Evolutionary conservation across 768 basidiomycete species (phyloP).

Genomic region (Suillus subluteus): DNA sequence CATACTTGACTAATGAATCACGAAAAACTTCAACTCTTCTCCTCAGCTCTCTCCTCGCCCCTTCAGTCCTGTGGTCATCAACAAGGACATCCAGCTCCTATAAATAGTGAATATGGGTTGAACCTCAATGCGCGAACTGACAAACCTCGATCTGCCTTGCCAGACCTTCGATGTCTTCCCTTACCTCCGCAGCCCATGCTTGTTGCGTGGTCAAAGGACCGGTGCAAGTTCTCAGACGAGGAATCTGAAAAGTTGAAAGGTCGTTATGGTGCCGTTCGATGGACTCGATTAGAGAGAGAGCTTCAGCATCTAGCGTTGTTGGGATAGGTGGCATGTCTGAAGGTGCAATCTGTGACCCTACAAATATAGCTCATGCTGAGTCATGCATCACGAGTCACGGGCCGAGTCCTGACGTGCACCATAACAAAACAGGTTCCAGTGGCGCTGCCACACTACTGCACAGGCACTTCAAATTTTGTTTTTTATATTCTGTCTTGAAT

Average conservation of each 20-base stretch:
- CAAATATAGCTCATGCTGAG: too few species aligned
- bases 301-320: slow-evolving; percentile 53
- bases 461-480: too few species aligned
- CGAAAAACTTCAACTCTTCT: slow-evolving; percentile 53
- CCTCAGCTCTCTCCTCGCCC: slow-evolving; percentile 50
- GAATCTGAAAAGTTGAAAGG: slow-evolving; percentile 71
- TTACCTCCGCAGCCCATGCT: slow-evolving; percentile 70
- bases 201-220: slow-evolving; percentile 77
- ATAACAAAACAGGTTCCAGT: too few species aligned
- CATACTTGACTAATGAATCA: slow-evolving; percentile 54
- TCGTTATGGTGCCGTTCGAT: slow-evolving; percentile 63
- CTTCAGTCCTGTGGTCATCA: slow-evolving; percentile 70
- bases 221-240: slow-evolving; percentile 66
- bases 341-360: background rate
- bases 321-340: slow-evolving; percentile 68
- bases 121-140: background rate
- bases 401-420: too few species aligned
- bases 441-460: too few species aligned
- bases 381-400: too few species aligned
- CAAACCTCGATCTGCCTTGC: slow-evolving; percentile 70
- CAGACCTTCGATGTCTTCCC: slow-evolving; percentile 72
- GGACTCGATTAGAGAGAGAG: slow-evolving; percentile 50
- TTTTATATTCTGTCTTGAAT: too few species aligned
- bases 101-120: background rate
- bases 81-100: slow-evolving; percentile 72